Evolutionary conservation across 148 eudicot species (phyloP), one percentile per base, ranked within the genome.

Genomic region (Arbutus unedo): DNA sequence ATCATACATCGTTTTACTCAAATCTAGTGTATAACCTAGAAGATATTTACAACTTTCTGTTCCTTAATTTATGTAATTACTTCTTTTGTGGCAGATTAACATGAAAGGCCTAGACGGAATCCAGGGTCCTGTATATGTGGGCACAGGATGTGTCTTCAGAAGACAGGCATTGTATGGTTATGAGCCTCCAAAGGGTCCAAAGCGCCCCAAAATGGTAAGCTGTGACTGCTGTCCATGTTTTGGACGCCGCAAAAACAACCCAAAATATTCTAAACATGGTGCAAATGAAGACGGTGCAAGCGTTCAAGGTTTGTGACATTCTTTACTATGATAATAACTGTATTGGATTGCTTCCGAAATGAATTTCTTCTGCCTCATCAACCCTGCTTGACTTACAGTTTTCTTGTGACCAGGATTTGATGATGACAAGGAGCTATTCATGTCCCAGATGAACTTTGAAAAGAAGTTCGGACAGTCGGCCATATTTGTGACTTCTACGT

Each of bases 181-280:
- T 84, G 91, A 94, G 53, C 99, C 99, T 57, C 99, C 99, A 51
- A 96, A 90, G 88, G 91, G 98, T 76, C 91, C 97, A 75, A 96
- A 96, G 79, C 91, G 99, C 74, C 99, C 99, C 79, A 96, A 90
- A 87, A 96, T 96, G 99, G 94, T 94, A 4, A 96, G 93, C 85
- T 96, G 99, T 79, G 99, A 86, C 83, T 96, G 99, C 81, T 96
- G 99, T 90, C 99, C 99, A 68, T 96, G 99, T 77, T 96, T 96
- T 87, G 97, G 99, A 84, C 92, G 95, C 76, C 98, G 97, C 55
- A 94, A 90, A 79, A 95, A 90, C 88, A 76, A 87, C 60, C 89
- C 90, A 31, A 86, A 89, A 89, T 85, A 90, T 80, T 82, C 87
- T 3, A 94, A 91, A 83, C 75, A 73, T 68, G 94, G 92, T 23